A percentile compares a stretch with the other conserved stretches of the same genome.
Evolutionary conservation across 2,329 filamentous ascomycete species (phyloP).

Genomic region (Aschersonia sp.): DNA sequence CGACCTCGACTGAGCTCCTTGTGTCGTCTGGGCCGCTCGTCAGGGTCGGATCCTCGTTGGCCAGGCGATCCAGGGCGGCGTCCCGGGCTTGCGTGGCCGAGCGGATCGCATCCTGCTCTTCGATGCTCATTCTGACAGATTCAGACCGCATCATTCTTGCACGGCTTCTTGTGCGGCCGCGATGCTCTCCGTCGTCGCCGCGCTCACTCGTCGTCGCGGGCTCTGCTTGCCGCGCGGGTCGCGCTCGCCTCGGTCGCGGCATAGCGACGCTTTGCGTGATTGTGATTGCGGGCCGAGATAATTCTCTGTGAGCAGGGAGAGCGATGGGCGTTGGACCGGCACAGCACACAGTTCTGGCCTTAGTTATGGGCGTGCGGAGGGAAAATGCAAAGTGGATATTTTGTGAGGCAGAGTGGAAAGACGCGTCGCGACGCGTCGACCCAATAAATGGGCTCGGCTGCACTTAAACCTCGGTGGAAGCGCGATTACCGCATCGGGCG

Average conservation of each 20-base stretch:
- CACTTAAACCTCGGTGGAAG: not conserved
- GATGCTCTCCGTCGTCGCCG: slow-evolving; percentile 10
- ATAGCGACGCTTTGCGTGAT: slow-evolving; percentile 1
- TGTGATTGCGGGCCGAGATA: too few species aligned
- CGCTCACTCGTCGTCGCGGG: not conserved
- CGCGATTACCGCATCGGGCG: not conserved
- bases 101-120: slow-evolving; percentile 13
- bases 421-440: slow-evolving; percentile 15
- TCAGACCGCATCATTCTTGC: slow-evolving; percentile 6
- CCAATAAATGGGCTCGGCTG: not conserved
- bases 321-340: not conserved
- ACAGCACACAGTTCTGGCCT: too few species aligned
- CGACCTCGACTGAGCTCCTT: slow-evolving; percentile 20
- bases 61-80: slow-evolving; percentile 20
- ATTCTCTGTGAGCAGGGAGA: not conserved
- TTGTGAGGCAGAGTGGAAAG: slow-evolving; percentile 6
- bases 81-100: slow-evolving; percentile 17
- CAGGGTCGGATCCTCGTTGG: slow-evolving; percentile 18
- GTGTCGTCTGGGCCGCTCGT: slow-evolving; percentile 13
- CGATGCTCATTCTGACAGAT: slow-evolving; percentile 6
- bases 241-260: slow-evolving; percentile 7
- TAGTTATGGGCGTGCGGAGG: not conserved
- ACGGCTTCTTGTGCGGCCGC: slow-evolving; percentile 10
- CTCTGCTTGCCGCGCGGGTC: slow-evolving; percentile 1
- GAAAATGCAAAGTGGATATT: slow-evolving; percentile 2